phyloP scores from a whole-genome alignment of 257 asterid species.

The Handroanthus guayacan region DNA sequence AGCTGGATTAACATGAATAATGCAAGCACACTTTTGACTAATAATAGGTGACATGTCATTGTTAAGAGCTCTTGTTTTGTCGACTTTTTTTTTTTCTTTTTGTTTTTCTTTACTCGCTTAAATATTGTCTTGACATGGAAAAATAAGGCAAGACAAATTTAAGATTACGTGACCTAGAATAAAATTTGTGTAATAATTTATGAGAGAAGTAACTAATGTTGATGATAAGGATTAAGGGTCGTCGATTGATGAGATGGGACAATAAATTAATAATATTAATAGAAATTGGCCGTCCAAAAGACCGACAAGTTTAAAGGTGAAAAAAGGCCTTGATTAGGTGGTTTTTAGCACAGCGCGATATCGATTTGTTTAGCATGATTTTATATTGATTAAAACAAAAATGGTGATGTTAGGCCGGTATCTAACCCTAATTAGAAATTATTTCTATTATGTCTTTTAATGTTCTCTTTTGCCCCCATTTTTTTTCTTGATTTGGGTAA shows the following conservation, averaged over 20 bases:
- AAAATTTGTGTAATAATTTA: neutral
- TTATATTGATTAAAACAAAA: slow-evolving; percentile 36
- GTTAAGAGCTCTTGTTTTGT: slow-evolving; percentile 45
- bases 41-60: slow-evolving; percentile 52
- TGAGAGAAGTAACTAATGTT: slow-evolving; percentile 6
- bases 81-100: slow-evolving; percentile 17
- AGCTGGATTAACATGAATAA: slow-evolving; percentile 25
- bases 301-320: slow-evolving; percentile 41
- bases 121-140: slow-evolving; percentile 38
- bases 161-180: neutral
- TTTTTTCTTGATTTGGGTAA: neutral
- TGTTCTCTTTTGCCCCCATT: slow-evolving; percentile 16
- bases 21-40: slow-evolving; percentile 34
- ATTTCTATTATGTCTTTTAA: slow-evolving; percentile 21
- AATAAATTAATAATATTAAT: slow-evolving; percentile 33
- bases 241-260: neutral
- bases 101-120: neutral
- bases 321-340: slow-evolving; percentile 37
- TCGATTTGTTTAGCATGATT: slow-evolving; percentile 41
- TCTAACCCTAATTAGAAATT: slow-evolving; percentile 46
- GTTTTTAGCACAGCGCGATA: slow-evolving; percentile 6
- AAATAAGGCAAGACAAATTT: neutral
- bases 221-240: slow-evolving; percentile 35
- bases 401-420: slow-evolving; percentile 63
- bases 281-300: slow-evolving; percentile 52